phyloP scores from a whole-genome alignment of 2,329 filamentous ascomycete species.

The Colletotrichum destructivum region DNA sequence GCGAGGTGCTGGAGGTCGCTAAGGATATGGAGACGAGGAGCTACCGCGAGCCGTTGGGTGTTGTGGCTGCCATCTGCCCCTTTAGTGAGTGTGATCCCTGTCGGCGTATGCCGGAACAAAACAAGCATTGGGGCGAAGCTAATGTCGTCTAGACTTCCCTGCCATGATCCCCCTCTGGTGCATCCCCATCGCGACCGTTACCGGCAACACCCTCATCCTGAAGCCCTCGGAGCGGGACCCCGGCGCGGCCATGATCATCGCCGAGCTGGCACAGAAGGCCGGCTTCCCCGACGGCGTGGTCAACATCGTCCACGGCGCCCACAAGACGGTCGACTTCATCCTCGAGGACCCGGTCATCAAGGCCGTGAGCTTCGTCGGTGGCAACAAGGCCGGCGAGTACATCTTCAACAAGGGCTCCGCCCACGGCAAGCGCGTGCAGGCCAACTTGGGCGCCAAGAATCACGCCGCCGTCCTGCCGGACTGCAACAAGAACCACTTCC shows the following conservation, averaged over 20 bases:
- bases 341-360: constrained; percentile 89
- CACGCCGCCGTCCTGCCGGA: constrained; percentile 88
- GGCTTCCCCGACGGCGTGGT: constrained; percentile 87
- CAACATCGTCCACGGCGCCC: constrained; percentile 86
- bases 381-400: constrained; percentile 91
- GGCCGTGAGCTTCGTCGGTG: constrained; percentile 88
- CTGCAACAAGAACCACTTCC: constrained; percentile 90
- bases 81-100: constrained; percentile 74
- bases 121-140: neutral
- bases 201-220: constrained; percentile 86
- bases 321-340: constrained; percentile 88
- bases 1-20: constrained; percentile 86
- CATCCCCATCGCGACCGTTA: constrained; percentile 87
- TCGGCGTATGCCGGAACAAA: neutral
- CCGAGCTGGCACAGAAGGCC: constrained; percentile 83
- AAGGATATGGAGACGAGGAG: constrained; percentile 92
- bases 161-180: constrained; percentile 96
- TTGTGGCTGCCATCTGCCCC: constrained; percentile 87
- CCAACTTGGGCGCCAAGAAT: constrained; percentile 91
- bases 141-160: constrained; percentile 79
- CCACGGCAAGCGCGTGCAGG: constrained; percentile 90
- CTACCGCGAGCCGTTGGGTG: constrained; percentile 85
- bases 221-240: constrained; percentile 92
- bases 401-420: constrained; percentile 85
- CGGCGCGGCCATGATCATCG: constrained; percentile 87